Conservation (phyloP, 148 eudicot genomes). For the Selenicereus undatus region DNA sequence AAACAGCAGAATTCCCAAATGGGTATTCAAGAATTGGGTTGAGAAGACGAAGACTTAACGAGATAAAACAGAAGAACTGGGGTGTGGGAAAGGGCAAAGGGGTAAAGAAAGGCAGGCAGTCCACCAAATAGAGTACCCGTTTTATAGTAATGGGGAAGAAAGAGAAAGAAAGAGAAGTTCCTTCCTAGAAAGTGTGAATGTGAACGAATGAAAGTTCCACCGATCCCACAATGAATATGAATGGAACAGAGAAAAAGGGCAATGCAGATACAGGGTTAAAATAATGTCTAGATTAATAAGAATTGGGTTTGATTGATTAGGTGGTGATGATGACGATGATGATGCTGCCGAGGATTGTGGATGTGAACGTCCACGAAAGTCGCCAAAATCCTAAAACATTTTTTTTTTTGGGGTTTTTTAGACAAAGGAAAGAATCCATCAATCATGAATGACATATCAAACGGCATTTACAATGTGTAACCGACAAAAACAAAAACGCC, state of each 20-base stretch:
- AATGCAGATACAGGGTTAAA: neutral
- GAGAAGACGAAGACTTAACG: neutral
- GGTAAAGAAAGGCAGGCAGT: neutral
- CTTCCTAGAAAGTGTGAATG: conserved; percentile 12
- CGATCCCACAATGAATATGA: neutral
- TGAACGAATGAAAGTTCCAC: neutral
- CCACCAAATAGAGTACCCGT: neutral
- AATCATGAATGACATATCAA: too few species aligned
- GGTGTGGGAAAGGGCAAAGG: neutral
- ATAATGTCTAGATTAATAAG: too few species aligned
- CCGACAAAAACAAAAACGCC: too few species aligned
- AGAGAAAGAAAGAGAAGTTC: neutral
- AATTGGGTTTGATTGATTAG: too few species aligned
- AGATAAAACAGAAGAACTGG: too few species aligned
- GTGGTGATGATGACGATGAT: too few species aligned
- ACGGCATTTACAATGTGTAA: too few species aligned
- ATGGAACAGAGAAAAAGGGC: neutral
- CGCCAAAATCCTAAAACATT: too few species aligned
- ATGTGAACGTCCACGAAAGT: too few species aligned
- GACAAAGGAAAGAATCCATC: too few species aligned
- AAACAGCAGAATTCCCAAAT: neutral
- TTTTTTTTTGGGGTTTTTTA: too few species aligned
- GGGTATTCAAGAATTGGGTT: neutral
- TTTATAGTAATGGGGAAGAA: neutral
- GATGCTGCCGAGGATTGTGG: too few species aligned